phyloP scores from a whole-genome alignment of 306 rosid genomes.

The Acacia acuminata region DNA sequence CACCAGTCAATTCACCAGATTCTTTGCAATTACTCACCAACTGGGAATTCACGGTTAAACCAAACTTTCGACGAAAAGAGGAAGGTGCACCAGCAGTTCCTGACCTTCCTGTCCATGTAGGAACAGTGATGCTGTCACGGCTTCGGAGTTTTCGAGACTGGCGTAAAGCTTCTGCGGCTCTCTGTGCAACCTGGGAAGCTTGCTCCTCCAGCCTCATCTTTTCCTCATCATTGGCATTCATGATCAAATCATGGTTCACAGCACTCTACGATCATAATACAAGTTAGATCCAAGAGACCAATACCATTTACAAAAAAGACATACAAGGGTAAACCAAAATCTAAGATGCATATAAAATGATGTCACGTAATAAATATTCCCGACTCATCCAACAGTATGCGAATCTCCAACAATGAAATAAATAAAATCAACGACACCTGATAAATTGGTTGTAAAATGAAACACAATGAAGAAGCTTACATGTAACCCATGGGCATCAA shows the following conservation, averaged over 20 bases:
- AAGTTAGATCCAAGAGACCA: constrained; percentile 26
- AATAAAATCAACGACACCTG: constrained; percentile 20
- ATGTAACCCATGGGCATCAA: constrained; percentile 87
- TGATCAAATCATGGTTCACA: constrained; percentile 84
- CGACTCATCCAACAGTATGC: constrained; percentile 11
- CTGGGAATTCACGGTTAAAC: constrained; percentile 71
- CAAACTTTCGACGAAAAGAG: constrained; percentile 68
- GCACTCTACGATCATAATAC: constrained; percentile 63
- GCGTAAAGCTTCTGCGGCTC: constrained; percentile 94
- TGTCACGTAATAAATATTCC: not conserved
- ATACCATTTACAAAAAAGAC: not conserved
- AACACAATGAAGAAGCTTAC: constrained; percentile 52
- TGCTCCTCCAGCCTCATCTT: constrained; percentile 85
- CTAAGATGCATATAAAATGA: not conserved
- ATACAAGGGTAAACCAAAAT: constrained; percentile 7
- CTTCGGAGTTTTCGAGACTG: constrained; percentile 83
- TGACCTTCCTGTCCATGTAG: constrained; percentile 97
- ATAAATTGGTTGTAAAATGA: constrained; percentile 20
- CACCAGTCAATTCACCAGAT: constrained; percentile 47
- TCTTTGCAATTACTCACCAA: constrained; percentile 47
- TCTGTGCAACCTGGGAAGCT: constrained; percentile 90
- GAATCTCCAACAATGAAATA: constrained; percentile 18
- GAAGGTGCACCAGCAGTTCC: constrained; percentile 96
- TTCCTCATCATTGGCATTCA: constrained; percentile 89
- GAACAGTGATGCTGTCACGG: constrained; percentile 69